These are phyloP conservation scores for Leccinum pellstonianum DNA, from an alignment of 768 basidiomycete species.

Conservation along the genomic window DNA sequence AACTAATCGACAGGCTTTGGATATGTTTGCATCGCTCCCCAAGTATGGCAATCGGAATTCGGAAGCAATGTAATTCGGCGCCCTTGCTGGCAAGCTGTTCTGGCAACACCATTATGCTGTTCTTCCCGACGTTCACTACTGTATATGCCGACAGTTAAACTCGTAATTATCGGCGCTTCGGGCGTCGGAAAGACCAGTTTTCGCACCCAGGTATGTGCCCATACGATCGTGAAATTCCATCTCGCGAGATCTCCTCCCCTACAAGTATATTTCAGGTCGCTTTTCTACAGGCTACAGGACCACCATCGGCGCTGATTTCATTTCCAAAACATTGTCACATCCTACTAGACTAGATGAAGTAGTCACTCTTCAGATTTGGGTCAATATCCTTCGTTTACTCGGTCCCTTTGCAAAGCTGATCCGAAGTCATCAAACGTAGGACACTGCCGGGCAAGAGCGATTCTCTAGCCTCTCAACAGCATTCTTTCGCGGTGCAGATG, in stretches of 20 bases:
- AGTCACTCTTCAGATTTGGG: conserved; percentile 72
- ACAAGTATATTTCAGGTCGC: conserved; percentile 69
- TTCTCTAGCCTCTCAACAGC: conserved; percentile 81
- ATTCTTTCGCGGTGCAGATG: conserved; percentile 85
- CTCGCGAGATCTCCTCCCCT: conserved; percentile 1
- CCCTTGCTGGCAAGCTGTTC: neutral
- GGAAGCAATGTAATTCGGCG: conserved; percentile 1
- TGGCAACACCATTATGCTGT: conserved; percentile 13
- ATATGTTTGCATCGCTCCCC: neutral
- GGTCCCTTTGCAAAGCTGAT: conserved; percentile 3
- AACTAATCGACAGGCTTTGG: neutral
- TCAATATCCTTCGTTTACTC: conserved; percentile 26
- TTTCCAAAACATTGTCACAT: conserved; percentile 69
- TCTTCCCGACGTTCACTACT: conserved; percentile 6
- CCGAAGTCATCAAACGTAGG: conserved; percentile 40
- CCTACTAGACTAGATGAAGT: conserved; percentile 51
- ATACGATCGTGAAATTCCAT: neutral
- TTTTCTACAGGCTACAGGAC: conserved; percentile 79
- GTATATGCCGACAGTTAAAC: conserved; percentile 70
- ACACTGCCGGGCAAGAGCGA: conserved; percentile 86
- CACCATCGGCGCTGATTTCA: conserved; percentile 90
- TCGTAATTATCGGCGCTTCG: conserved; percentile 78
- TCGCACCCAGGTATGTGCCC: conserved; percentile 59
- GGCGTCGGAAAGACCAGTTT: conserved; percentile 86
- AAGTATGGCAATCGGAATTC: conserved; percentile 9